These are phyloP conservation scores for Alternaria alternata DNA, from an alignment of 2,329 filamentous ascomycete genomes.

Conservation along the genomic window DNA sequence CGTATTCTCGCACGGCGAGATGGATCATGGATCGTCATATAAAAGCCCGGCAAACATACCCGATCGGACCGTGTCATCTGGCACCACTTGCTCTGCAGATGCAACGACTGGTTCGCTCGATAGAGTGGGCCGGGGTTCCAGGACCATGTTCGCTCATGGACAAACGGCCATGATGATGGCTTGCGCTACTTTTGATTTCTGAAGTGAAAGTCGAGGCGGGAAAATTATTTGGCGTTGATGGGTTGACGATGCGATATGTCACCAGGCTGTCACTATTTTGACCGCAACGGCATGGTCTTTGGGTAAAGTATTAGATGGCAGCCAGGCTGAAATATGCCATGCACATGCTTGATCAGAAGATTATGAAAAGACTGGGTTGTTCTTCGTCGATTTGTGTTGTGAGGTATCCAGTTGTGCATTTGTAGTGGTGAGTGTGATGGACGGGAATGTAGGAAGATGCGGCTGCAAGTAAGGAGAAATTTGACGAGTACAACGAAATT, in stretches of 20 bases:
- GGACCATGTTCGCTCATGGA: not conserved
- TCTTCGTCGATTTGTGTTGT: not conserved
- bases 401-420: not conserved
- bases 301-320: constrained; percentile 12
- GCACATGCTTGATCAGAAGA: not conserved
- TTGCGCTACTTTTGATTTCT: constrained; percentile 3
- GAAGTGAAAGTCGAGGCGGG: not conserved
- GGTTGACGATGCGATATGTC: constrained; percentile 11
- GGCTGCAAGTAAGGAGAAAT: not conserved
- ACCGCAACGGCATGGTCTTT: constrained; percentile 6
- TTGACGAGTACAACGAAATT: not conserved
- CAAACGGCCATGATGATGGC: not conserved
- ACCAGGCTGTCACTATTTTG: constrained; percentile 3
- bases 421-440: not conserved
- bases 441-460: not conserved
- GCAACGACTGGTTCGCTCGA: constrained; percentile 8
- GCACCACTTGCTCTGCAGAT: constrained; percentile 4
- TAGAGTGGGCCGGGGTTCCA: constrained; percentile 2
- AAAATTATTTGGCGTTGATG: constrained; percentile 25
- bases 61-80: constrained; percentile 8
- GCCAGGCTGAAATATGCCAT: not conserved
- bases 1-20: not conserved
- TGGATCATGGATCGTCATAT: constrained; percentile 5
- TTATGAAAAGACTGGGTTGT: not conserved
- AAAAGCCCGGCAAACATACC: constrained; percentile 8